Evolutionary conservation across 2,329 filamentous ascomycete species (phyloP), one percentile per base, ranked within the genome.

Genomic region (Xylogone sp.): DNA sequence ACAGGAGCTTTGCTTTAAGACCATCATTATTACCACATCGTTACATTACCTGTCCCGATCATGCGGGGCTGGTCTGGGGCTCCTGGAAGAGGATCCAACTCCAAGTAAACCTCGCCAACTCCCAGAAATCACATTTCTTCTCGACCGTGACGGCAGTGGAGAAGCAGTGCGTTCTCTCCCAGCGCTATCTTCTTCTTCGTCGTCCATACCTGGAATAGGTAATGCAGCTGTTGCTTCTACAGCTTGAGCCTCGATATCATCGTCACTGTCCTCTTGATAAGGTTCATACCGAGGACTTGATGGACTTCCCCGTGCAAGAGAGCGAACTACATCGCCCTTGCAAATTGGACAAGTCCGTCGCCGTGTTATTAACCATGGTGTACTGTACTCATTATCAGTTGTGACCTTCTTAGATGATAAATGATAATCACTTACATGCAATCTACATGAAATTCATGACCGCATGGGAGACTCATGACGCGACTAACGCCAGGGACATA

Each of bases 301-400:
- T 24, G 62, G 56, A 3, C 62, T 62, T 19, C 62, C 62, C 49
- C 74, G 76, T 18, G 83, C 79, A 57, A 90, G 69, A 8, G 81
- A 84, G 24, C 81, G 75, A 16, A 99, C 93, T 31, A 99, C 94
- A 66, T 99, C 94, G 46, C 92, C 91, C 74, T 99, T 99, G 75
- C 94, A 99, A 54, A 99, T 97, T 1, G 94, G 94, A 63, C 94
- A 99, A n/a, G 94, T 99, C 56, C 94, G 86, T 57, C 94, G 87
- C 46, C 93, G 86, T 16, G 92, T 97, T 0, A 93, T 97, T 48
- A 99, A 76, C 94, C 94, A 99, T 2, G 94, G 94, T 3, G 94
- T 97, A 66, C 91, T 96, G 46, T 3, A 18, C 27, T 12, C 42
- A 16, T 43, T 42, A 45, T 59, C 54, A 61, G 53, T 45, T 46